Evolutionary conservation across 768 basidiomycete species (phyloP).

Genomic region (Boletus huronensis): DNA sequence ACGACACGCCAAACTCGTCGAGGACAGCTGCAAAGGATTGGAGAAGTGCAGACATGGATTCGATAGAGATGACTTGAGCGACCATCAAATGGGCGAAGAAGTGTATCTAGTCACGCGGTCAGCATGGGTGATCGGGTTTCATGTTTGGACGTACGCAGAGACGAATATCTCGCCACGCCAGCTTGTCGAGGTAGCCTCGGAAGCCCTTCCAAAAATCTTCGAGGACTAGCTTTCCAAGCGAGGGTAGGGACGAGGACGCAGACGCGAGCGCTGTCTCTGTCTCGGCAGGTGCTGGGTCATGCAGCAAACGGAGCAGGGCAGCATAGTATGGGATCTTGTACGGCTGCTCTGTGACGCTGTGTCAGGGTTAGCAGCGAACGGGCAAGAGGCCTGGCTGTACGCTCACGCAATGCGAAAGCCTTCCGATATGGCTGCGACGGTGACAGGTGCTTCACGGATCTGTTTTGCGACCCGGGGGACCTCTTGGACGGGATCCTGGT

Average conservation of each 20-base stretch:
- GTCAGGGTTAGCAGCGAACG: constrained; percentile 3
- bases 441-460: constrained; percentile 58
- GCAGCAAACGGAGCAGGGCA: constrained; percentile 67
- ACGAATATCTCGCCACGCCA: constrained; percentile 88
- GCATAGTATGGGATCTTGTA: constrained; percentile 93
- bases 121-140: neutral
- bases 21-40: constrained; percentile 83
- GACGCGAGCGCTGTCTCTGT: constrained; percentile 28
- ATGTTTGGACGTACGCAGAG: constrained; percentile 60
- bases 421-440: constrained; percentile 64
- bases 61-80: constrained; percentile 66
- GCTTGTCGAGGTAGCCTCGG: constrained; percentile 80
- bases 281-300: constrained; percentile 42
- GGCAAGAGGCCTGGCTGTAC: neutral
- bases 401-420: constrained; percentile 68
- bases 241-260: constrained; percentile 29
- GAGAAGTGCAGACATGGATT: constrained; percentile 78
- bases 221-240: constrained; percentile 67
- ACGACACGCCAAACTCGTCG: constrained; percentile 85
- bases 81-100: constrained; percentile 89
- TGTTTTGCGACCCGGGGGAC: constrained; percentile 62
- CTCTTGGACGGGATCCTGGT: constrained; percentile 69
- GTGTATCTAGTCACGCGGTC: constrained; percentile 59
- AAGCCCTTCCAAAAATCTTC: constrained; percentile 93
- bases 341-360: constrained; percentile 85